phyloP scores from a whole-genome alignment of 2,329 filamentous ascomycete species.

The Daldinia eschscholtzii region DNA sequence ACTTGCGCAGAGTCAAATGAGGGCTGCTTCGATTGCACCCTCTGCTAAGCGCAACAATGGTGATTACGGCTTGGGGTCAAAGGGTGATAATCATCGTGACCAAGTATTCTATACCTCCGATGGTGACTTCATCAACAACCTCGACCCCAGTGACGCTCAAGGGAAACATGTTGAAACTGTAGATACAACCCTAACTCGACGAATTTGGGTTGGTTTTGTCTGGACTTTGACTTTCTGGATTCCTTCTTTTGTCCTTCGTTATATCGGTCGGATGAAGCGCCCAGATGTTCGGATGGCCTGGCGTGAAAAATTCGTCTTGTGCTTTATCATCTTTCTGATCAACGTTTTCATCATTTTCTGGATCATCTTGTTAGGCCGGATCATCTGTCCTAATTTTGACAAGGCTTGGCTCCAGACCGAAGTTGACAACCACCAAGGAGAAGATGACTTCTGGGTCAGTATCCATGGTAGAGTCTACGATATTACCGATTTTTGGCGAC shows the following conservation, averaged over 20 bases:
- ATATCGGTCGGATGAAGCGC: slow-evolving; percentile 92
- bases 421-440: slow-evolving; percentile 76
- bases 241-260: slow-evolving; percentile 84
- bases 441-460: slow-evolving; percentile 86
- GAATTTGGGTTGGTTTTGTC: slow-evolving; percentile 83
- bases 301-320: slow-evolving; percentile 92
- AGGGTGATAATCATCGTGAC: slow-evolving; percentile 83
- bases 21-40: slow-evolving; percentile 72
- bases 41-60: slow-evolving; percentile 71
- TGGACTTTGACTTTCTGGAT: slow-evolving; percentile 96
- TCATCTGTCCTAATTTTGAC: slow-evolving; percentile 91
- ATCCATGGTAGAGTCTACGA: slow-evolving; percentile 93
- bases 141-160: slow-evolving; percentile 83
- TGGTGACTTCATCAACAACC: slow-evolving; percentile 73
- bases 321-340: slow-evolving; percentile 82
- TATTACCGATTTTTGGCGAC: slow-evolving; percentile 86
- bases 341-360: slow-evolving; percentile 90
- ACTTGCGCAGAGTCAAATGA: slow-evolving; percentile 52
- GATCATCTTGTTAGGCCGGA: slow-evolving; percentile 85
- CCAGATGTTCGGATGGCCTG: slow-evolving; percentile 97
- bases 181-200: slow-evolving; percentile 72
- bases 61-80: slow-evolving; percentile 89
- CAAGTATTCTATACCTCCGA: slow-evolving; percentile 81
- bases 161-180: slow-evolving; percentile 81
- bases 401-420: slow-evolving; percentile 86